Base-by-base conservation (phyloP, 257 asterid species). In the Cruciata laevipes region DNA sequence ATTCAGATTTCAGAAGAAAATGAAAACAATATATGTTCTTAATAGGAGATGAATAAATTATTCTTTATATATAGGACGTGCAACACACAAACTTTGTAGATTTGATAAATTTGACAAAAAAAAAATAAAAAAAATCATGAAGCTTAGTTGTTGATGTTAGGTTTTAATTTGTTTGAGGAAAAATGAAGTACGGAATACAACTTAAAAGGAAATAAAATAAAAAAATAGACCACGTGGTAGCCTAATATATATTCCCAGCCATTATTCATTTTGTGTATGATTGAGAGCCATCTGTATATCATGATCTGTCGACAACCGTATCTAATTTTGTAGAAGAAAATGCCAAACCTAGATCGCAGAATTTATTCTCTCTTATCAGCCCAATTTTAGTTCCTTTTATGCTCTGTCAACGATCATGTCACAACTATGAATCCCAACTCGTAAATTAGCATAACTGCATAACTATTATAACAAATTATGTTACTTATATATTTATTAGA, bases 51-150 rank as follows among this genome's bases (percentile, higher is more conserved):
- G 17, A 53, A 20, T n/a, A 53, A 18, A 27, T 27, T 27, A 27
- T 27, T 53, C n/a, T n/a, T n/a, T n/a, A n/a, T n/a, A n/a, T n/a
- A 53, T n/a, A 53, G 60, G 20, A 53, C 60, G 60, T 53, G 60
- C 60, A 20, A 53, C 14, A 53, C 60, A 53, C 60, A 53, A 53
- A 53, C 27, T 53, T 53, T 53, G 4, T 53, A 20, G 60, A 20
- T 53, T n/a, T 53, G 24, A 52, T 52, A 52, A 18, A 6, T 52
- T 52, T 52, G 58, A 5, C 42, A 1, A 7, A 6, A 3, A 1
- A 8, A 5, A 51, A 6, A 20, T 9, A 7, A 6, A 3, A 1
- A 8, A 5, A 51, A 6, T 53, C 14, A 21, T 1, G 3, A 53
- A 8, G 30, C 13, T n/a, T 53, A 18, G 60, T 53, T 53, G 27